These are phyloP conservation scores for Pythium dissimile DNA, from an alignment of 352 stramenopile genomes.

Conservation along the genomic window DNA sequence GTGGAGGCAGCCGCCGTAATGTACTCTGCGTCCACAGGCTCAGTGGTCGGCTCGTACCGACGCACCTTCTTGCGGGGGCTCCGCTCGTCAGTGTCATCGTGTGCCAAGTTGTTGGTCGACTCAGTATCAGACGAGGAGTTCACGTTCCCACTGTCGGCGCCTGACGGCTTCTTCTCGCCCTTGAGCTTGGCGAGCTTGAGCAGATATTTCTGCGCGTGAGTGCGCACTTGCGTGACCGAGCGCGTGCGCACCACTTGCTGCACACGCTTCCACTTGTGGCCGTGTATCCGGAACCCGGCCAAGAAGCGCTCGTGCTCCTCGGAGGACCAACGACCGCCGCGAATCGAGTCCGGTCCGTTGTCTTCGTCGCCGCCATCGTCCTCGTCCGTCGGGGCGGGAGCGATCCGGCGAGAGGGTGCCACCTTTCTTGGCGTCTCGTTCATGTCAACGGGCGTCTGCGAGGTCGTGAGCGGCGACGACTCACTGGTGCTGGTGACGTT, in stretches of 20 bases:
- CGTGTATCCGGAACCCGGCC: conserved; percentile 80
- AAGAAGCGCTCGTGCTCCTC: conserved; percentile 88
- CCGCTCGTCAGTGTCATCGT: conserved; percentile 22
- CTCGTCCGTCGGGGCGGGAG: conserved; percentile 54
- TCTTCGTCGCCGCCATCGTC: conserved; percentile 61
- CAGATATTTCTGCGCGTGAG: conserved; percentile 86
- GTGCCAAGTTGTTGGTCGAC: conserved; percentile 9
- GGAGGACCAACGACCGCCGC: conserved; percentile 76
- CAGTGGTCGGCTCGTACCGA: conserved; percentile 31
- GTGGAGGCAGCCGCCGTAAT: conserved; percentile 76
- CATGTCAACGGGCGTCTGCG: conserved; percentile 25
- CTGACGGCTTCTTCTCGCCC: conserved; percentile 65
- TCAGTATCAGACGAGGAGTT: conserved; percentile 21
- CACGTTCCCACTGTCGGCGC: conserved; percentile 4
- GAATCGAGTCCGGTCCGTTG: conserved; percentile 48
- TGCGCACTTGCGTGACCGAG: conserved; percentile 87
- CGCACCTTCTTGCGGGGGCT: conserved; percentile 57
- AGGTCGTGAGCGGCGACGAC: conserved; percentile 15
- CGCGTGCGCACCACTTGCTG: conserved; percentile 85
- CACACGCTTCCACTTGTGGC: conserved; percentile 90
- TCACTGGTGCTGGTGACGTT: conserved; percentile 20
- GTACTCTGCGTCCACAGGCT: conserved; percentile 72
- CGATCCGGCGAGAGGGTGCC: conserved; percentile 43
- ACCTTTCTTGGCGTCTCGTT: conserved; percentile 27
- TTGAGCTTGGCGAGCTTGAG: conserved; percentile 89